phyloP scores from a whole-genome alignment of 495 filamentous ascomycete species.

The Staphylotrichum tortipilum region DNA sequence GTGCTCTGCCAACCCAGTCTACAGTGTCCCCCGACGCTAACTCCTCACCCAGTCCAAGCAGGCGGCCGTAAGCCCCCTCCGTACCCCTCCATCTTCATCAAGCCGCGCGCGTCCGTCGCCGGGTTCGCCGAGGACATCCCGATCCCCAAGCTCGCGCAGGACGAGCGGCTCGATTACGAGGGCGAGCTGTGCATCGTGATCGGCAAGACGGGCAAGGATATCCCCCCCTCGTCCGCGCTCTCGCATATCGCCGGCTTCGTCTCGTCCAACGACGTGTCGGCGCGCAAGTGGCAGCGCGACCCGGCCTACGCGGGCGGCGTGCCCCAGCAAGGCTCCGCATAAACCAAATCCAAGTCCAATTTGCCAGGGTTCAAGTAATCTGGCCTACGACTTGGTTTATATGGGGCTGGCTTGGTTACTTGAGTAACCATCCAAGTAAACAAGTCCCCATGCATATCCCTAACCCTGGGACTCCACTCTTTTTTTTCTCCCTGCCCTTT shows the following conservation, averaged over 20 bases:
- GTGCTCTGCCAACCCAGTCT: background rate
- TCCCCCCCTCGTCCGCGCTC: slow-evolving; percentile 13
- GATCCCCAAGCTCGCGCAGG: slow-evolving; percentile 13
- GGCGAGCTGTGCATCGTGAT: slow-evolving; percentile 22
- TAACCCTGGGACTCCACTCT: no score
- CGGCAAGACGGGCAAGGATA: slow-evolving; percentile 27
- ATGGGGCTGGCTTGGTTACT: no score
- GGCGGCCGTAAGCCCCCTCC: background rate
- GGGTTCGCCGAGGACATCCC: slow-evolving; percentile 7
- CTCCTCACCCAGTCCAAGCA: background rate
- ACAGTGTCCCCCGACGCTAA: background rate
- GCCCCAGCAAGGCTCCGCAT: no score
- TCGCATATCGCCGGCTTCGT: background rate
- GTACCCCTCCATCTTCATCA: background rate
- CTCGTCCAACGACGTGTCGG: background rate
- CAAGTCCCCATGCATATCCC: no score
- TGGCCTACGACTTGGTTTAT: no score
- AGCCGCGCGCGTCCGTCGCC: background rate
- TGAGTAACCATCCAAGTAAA: no score
- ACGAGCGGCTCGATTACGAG: slow-evolving; percentile 11
- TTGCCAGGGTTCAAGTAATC: no score
- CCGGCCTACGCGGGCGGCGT: slow-evolving; percentile 21
- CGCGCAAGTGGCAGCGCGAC: slow-evolving; percentile 8
- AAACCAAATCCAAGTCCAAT: no score
- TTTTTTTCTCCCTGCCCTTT: no score